Conservation (phyloP, 2,329 filamentous ascomycete species). For the Penicillium sp. region DNA sequence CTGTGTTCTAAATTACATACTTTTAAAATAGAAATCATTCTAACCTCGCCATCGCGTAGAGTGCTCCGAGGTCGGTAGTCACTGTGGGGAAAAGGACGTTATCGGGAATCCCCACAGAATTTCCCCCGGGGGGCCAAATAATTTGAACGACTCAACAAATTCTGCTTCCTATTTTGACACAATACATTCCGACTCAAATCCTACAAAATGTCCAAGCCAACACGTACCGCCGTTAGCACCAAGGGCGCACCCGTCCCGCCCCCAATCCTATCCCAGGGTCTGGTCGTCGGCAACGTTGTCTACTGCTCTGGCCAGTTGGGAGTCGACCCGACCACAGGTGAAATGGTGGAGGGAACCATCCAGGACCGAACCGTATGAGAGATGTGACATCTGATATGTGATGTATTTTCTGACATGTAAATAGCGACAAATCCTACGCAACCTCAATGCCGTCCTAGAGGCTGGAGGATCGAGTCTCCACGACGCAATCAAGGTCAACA, state of each 20-base stretch:
- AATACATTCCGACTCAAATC: not conserved
- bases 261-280: constrained; percentile 56
- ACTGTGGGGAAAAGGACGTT: not conserved
- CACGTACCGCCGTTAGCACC: constrained; percentile 36
- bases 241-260: constrained; percentile 49
- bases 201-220: constrained; percentile 9
- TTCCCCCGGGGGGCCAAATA: not conserved
- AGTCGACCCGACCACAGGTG: constrained; percentile 51
- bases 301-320: constrained; percentile 66
- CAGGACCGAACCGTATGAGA: constrained; percentile 51
- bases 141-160: not conserved
- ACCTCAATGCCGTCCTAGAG: constrained; percentile 59
- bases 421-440: constrained; percentile 51
- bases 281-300: constrained; percentile 61
- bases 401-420: not conserved
- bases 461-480: constrained; percentile 57
- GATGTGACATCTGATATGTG: not conserved
- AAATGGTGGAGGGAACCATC: constrained; percentile 56
- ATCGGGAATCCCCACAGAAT: constrained; percentile 1
- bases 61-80: not conserved
- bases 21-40: no score
- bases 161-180: not conserved
- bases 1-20: not conserved
- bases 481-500: constrained; percentile 64
- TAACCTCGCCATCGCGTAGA: not conserved